Percentiles rank a stretch among this genome's conserved stretches.
Evolutionary conservation across 495 filamentous ascomycete species (phyloP).

Genomic region (Geopyxis carbonaria): DNA sequence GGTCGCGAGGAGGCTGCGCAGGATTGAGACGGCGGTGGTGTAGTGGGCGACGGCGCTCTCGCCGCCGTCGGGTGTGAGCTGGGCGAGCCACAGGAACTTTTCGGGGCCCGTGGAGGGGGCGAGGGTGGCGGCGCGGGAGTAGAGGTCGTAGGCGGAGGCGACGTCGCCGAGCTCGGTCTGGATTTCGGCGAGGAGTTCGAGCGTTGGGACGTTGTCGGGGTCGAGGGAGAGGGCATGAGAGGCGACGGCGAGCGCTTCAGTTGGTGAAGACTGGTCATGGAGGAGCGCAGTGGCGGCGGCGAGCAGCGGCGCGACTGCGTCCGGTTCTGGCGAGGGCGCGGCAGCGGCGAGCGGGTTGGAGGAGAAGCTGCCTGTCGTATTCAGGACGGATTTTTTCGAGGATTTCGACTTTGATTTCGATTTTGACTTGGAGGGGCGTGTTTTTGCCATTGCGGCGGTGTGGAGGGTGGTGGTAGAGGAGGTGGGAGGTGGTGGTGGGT

Average conservation of each 20-base stretch:
- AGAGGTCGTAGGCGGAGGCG: slow-evolving; percentile 49
- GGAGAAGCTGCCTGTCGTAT: slow-evolving; percentile 15
- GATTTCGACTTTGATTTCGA: slow-evolving; percentile 7
- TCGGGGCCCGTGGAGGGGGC: slow-evolving; percentile 75
- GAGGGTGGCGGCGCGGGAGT: slow-evolving; percentile 47
- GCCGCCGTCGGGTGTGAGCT: slow-evolving; percentile 77
- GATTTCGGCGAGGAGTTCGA: slow-evolving; percentile 71
- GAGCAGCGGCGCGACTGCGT: slow-evolving; percentile 31
- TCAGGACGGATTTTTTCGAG: slow-evolving; percentile 17
- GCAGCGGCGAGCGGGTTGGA: slow-evolving; percentile 33
- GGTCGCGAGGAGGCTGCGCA: slow-evolving; percentile 30
- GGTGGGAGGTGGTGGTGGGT: not conserved
- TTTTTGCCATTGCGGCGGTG: slow-evolving; percentile 20
- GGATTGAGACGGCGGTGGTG: slow-evolving; percentile 54
- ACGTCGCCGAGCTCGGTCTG: slow-evolving; percentile 68
- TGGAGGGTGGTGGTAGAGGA: not conserved
- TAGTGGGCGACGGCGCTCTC: slow-evolving; percentile 73
- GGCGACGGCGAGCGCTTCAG: slow-evolving; percentile 49
- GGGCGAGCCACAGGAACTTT: slow-evolving; percentile 91
- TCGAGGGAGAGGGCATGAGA: slow-evolving; percentile 35
- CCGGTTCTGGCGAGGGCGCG: too few relatives aligned
- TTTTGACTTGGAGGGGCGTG: slow-evolving; percentile 8
- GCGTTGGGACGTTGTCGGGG: slow-evolving; percentile 37
- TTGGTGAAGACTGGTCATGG: slow-evolving; percentile 46
- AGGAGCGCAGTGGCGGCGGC: slow-evolving; percentile 50